phyloP scores from a whole-genome alignment of 2,329 filamentous ascomycete species.

The Phoma sp. region DNA sequence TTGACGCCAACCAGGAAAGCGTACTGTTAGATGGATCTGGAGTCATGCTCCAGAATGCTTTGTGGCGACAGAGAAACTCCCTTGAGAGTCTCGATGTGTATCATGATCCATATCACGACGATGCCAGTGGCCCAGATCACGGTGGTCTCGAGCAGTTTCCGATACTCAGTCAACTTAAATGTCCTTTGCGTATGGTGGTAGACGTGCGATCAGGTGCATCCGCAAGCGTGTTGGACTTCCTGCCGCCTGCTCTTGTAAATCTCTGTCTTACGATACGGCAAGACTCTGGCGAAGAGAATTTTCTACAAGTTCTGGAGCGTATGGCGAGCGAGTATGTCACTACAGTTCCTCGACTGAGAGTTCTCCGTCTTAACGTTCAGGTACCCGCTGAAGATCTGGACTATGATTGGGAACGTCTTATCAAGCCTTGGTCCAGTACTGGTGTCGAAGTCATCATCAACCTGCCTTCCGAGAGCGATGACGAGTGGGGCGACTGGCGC shows the following conservation, averaged over 20 bases:
- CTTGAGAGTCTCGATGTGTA: conserved; percentile 20
- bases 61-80: conserved; percentile 19
- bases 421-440: conserved; percentile 6
- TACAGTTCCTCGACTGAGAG: conserved; percentile 13
- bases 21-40: conserved; percentile 3
- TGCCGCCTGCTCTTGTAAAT: conserved; percentile 22
- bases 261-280: conserved; percentile 14
- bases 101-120: conserved; percentile 6
- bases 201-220: background rate
- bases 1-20: conserved; percentile 11
- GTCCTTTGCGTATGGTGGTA: conserved; percentile 19
- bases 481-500: conserved; percentile 12
- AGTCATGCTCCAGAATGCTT: conserved; percentile 1
- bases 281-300: conserved; percentile 8
- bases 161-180: conserved; percentile 19
- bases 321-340: conserved; percentile 14
- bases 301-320: conserved; percentile 21
- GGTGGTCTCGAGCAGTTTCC: conserved; percentile 20
- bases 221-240: conserved; percentile 16
- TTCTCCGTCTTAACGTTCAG: conserved; percentile 14
- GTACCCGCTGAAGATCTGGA: conserved; percentile 1
- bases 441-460: conserved; percentile 19
- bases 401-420: conserved; percentile 23
- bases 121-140: background rate
- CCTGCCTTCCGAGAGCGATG: conserved; percentile 6